phyloP scores from a whole-genome alignment of 2,329 filamentous ascomycete genomes.

The Pyrenochaeta sp. region DNA sequence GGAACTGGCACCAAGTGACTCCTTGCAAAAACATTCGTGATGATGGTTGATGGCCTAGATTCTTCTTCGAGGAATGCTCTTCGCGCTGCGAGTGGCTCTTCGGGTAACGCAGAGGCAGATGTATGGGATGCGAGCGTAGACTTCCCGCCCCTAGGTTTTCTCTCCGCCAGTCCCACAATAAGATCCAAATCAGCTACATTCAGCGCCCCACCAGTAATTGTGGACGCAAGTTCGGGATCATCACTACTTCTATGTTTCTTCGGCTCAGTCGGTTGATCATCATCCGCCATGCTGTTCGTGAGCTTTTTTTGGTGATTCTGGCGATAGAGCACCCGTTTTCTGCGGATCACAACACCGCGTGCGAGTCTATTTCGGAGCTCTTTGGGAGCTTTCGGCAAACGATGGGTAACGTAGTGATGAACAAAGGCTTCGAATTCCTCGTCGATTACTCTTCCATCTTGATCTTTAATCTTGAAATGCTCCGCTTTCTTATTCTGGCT shows the following conservation, averaged over 20 bases:
- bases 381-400: background rate
- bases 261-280: no score
- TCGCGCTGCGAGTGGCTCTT: background rate
- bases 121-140: background rate
- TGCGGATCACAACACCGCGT: constrained; percentile 6
- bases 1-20: constrained; percentile 3
- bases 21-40: background rate
- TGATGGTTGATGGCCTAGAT: background rate
- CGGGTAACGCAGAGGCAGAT: background rate
- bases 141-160: background rate
- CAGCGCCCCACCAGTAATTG: no score
- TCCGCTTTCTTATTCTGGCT: constrained; percentile 13
- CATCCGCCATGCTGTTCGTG: background rate
- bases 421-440: background rate
- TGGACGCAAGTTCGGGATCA: background rate
- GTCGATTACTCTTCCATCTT: constrained; percentile 12
- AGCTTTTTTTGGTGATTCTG: constrained; percentile 6
- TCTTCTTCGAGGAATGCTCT: background rate
- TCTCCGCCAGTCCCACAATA: background rate
- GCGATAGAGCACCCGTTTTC: constrained; percentile 15
- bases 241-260: background rate
- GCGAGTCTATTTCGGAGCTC: constrained; percentile 5
- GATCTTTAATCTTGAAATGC: constrained; percentile 5
- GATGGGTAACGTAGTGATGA: background rate
- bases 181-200: background rate